These are phyloP conservation scores for Trichoderma simmonsii DNA, from an alignment of 2,329 filamentous ascomycete genomes.

Conservation along the genomic window DNA sequence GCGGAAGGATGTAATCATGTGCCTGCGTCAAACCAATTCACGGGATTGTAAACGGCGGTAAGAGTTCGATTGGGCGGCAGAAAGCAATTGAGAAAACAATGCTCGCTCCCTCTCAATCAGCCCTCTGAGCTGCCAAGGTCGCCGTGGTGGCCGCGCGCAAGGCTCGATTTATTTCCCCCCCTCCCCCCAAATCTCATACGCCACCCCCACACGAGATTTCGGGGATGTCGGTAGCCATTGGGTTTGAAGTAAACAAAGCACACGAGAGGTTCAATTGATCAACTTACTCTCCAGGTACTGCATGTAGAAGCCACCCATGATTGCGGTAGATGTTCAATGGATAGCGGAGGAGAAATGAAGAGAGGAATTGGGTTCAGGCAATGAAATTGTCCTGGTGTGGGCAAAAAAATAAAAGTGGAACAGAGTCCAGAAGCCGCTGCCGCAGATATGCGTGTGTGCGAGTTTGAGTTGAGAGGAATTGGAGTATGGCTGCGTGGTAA, in stretches of 20 bases:
- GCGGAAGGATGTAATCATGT: neutral
- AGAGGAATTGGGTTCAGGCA: conserved; percentile 6
- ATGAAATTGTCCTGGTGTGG: conserved; percentile 12
- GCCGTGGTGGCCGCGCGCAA: conserved; percentile 10
- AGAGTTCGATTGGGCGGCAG: neutral
- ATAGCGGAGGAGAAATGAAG: neutral
- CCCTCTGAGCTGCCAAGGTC: neutral
- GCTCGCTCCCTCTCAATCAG: neutral
- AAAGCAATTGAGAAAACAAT: neutral
- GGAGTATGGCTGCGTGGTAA: conserved; percentile 10
- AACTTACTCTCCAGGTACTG: conserved; percentile 73
- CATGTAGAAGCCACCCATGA: conserved; percentile 66
- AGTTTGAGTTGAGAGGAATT: conserved; percentile 6
- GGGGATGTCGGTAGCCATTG: conserved; percentile 23
- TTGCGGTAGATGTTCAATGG: conserved; percentile 27
- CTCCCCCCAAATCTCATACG: conserved; percentile 14
- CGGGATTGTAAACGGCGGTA: neutral
- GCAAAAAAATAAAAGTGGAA: conserved; percentile 25
- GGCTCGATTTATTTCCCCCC: neutral
- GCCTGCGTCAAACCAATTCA: neutral
- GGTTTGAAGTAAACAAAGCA: conserved; percentile 15
- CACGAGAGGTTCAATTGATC: conserved; percentile 20
- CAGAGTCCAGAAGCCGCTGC: conserved; percentile 15
- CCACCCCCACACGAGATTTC: conserved; percentile 20
- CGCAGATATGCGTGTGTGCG: conserved; percentile 9